These are phyloP conservation scores for Xylariales sp. DNA, from an alignment of 2,329 filamentous ascomycete species.

Conservation along the genomic window DNA sequence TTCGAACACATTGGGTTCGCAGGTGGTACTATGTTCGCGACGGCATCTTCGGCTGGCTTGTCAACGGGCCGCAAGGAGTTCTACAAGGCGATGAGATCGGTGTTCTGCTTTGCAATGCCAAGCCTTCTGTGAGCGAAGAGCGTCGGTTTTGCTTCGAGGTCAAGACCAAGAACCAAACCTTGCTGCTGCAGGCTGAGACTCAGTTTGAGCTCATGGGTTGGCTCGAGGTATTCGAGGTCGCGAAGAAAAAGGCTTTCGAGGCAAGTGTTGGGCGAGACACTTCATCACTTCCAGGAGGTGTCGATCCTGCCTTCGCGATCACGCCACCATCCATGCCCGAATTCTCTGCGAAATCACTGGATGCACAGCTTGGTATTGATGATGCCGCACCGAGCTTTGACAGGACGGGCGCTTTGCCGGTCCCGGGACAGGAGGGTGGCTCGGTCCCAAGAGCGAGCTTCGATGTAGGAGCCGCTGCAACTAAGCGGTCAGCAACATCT, in stretches of 20 bases:
- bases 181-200: slow-evolving; percentile 88
- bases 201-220: slow-evolving; percentile 90
- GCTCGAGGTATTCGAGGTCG: slow-evolving; percentile 88
- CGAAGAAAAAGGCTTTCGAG: slow-evolving; percentile 88
- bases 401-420: slow-evolving; percentile 57
- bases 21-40: slow-evolving; percentile 96
- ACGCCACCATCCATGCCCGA: slow-evolving; percentile 83
- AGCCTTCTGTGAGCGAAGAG: slow-evolving; percentile 87
- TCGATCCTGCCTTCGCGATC: slow-evolving; percentile 83
- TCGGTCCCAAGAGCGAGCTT: slow-evolving; percentile 62
- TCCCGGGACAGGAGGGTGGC: slow-evolving; percentile 56
- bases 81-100: slow-evolving; percentile 96
- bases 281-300: slow-evolving; percentile 40
- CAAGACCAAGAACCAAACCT: slow-evolving; percentile 91
- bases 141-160: slow-evolving; percentile 96
- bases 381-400: slow-evolving; percentile 40
- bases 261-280: slow-evolving; percentile 53
- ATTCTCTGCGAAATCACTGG: slow-evolving; percentile 76
- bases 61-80: slow-evolving; percentile 79
- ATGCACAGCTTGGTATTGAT: slow-evolving; percentile 50
- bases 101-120: slow-evolving; percentile 87
- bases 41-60: slow-evolving; percentile 92
- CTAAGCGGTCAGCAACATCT: slow-evolving; percentile 54
- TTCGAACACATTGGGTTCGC: slow-evolving; percentile 81
- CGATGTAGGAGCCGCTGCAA: slow-evolving; percentile 52